Evolutionary conservation across 768 basidiomycete genomes (phyloP), one percentile per base, ranked within the genome.

Genomic region (Pleurotus tuber-regium): DNA sequence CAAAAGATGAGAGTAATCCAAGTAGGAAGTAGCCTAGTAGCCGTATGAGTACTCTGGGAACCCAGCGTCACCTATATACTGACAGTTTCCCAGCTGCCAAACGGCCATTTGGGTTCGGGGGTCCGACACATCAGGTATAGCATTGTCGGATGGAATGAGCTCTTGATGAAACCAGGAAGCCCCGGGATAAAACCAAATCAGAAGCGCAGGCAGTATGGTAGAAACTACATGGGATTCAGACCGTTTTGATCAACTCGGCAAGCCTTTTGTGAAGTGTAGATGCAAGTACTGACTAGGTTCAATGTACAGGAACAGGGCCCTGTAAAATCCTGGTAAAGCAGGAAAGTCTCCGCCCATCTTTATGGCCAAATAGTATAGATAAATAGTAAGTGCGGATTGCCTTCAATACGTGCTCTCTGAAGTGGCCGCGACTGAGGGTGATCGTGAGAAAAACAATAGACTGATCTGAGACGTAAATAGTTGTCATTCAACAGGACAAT

Each of bases 51-150:
- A n/a, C n/a, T n/a, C n/a, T n/a, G n/a, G n/a, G n/a, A n/a, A n/a
- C n/a, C n/a, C n/a, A n/a, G n/a, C n/a, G n/a, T n/a, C n/a, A n/a
- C n/a, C n/a, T 23, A 36, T 29, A 23, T 28, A 54, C 73, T 16
- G 55, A 83, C 85, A 81, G 51, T 80, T 83, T 24, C 73, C 77
- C 1, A 86, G 71, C 57, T 86, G 84, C 74, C 77, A 78, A 47
- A 84, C 73, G 3, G 76, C 80, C 72, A 84, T 82, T 6, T 61
- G 64, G 2, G 78, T 73, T 23, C 80, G 66, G 29, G 68, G 59
- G 50, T 83, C 80, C 43, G 59, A 39, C 14, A 41, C 56, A 5
- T 59, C 47, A 25, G 65, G 57, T 12, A 67, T 63, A 12, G 67
- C 62, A 1, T 64, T 54, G 9, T 58, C 57, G 4, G 61, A 60